Percentiles rank a stretch among this genome's conserved stretches.
phyloP scores from a whole-genome alignment of 2,329 filamentous ascomycete species.

The Daldinia eschscholtzii region DNA sequence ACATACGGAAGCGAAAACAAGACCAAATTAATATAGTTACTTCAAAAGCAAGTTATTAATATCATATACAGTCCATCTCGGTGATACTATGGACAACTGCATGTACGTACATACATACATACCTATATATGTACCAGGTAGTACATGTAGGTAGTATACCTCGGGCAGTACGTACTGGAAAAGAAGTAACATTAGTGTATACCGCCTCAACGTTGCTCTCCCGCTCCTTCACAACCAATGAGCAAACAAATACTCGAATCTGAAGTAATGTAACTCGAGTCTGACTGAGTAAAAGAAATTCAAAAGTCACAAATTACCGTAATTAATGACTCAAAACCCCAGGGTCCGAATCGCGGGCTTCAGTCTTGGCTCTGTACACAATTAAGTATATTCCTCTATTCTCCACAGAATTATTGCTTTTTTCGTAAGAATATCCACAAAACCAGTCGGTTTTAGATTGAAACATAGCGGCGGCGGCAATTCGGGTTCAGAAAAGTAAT shows the following conservation, averaged over 20 bases:
- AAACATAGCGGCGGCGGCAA: constrained; percentile 31
- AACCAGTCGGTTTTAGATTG: constrained; percentile 18
- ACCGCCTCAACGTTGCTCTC: constrained; percentile 1
- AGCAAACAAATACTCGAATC: constrained; percentile 5
- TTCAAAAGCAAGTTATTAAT: constrained; percentile 16
- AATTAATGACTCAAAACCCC: constrained; percentile 39
- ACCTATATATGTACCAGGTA: not conserved
- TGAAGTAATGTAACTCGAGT: constrained; percentile 13
- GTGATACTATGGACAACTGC: constrained; percentile 9
- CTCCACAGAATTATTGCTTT: constrained; percentile 28
- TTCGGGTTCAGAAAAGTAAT: constrained; percentile 24
- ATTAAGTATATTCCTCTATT: constrained; percentile 9
- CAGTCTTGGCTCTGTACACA: constrained; percentile 17
- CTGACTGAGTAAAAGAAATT: constrained; percentile 19
- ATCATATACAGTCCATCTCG: not conserved
- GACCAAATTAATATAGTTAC: not conserved
- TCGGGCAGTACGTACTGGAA: not conserved
- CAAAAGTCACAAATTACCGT: constrained; percentile 15
- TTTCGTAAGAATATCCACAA: constrained; percentile 31
- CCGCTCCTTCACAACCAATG: not conserved
- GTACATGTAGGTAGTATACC: too few relatives aligned
- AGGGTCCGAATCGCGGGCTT: constrained; percentile 39
- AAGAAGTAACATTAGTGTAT: not conserved
- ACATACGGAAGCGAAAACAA: not conserved
- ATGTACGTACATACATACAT: not conserved